A percentile compares a stretch with the other conserved stretches of the same genome.
phyloP scores from a whole-genome alignment of 768 basidiomycete species.

The Rhizopogon sp. region DNA sequence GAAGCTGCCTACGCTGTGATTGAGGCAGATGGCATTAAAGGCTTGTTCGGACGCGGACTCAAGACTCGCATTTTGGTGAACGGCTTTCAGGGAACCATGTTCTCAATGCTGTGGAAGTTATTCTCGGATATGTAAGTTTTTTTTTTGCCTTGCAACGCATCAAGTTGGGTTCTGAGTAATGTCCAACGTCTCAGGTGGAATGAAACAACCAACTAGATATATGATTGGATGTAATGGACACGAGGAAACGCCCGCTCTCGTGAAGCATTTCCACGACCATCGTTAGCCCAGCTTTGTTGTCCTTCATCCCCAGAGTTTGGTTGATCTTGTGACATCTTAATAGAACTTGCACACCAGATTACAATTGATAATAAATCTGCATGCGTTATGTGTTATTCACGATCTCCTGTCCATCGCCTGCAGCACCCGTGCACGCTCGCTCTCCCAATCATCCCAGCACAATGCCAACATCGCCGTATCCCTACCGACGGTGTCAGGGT shows the following conservation, averaged over 20 bases:
- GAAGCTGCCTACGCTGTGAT: conserved; percentile 78
- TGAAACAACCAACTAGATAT: conserved; percentile 18
- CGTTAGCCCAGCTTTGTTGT: not conserved
- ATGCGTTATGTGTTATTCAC: not conserved
- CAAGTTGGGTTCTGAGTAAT: not conserved
- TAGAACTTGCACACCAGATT: not conserved
- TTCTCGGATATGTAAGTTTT: conserved; percentile 80
- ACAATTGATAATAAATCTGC: too few species aligned
- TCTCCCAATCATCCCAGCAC: conserved; percentile 37
- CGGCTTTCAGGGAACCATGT: conserved; percentile 88
- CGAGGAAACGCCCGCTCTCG: too few species aligned
- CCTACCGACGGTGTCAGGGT: conserved; percentile 22
- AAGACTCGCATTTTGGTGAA: conserved; percentile 88
- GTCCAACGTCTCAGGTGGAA: conserved; percentile 25
- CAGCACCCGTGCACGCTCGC: conserved; percentile 5
- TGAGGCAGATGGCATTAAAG: conserved; percentile 63
- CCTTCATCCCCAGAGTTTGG: not conserved
- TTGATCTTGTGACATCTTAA: not conserved
- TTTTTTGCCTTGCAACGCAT: not conserved
- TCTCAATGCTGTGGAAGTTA: conserved; percentile 85
- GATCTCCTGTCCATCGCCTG: conserved; percentile 4
- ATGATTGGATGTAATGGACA: not conserved
- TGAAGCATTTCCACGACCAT: not conserved
- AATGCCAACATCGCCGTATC: conserved; percentile 34
- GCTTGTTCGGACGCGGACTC: conserved; percentile 84